These are phyloP conservation scores for Pythium aphanidermatum DNA, from an alignment of 352 stramenopile species.

Conservation along the genomic window DNA sequence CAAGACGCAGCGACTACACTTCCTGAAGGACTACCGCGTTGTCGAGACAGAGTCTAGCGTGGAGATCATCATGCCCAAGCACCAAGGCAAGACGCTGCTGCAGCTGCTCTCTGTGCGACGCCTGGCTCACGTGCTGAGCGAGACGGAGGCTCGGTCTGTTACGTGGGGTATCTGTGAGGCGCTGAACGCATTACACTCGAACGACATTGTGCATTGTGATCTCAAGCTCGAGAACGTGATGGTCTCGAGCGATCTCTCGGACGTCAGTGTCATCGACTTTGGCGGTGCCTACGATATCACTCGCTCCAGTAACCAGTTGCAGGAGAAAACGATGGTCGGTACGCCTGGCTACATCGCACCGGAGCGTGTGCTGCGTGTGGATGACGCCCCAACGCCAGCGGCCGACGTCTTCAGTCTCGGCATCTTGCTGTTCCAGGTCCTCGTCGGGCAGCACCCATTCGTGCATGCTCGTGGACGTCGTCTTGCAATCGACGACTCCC, in stretches of 20 bases:
- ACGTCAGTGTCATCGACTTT: constrained; percentile 56
- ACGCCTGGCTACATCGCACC: constrained; percentile 62
- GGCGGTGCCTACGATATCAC: constrained; percentile 36
- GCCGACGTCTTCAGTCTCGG: constrained; percentile 56
- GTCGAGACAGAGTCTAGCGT: constrained; percentile 40
- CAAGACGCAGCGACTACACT: constrained; percentile 11
- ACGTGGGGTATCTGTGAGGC: constrained; percentile 42
- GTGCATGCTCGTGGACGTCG: constrained; percentile 16
- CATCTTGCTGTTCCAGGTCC: constrained; percentile 54
- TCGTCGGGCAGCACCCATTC: constrained; percentile 55
- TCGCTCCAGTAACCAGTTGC: constrained; percentile 1
- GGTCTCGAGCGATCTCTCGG: constrained; percentile 22
- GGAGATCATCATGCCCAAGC: constrained; percentile 48
- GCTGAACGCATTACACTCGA: constrained; percentile 89
- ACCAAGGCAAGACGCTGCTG: constrained; percentile 38
- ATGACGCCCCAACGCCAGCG: constrained; percentile 30
- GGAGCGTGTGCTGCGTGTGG: constrained; percentile 33
- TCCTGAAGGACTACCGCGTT: constrained; percentile 40
- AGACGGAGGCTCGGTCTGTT: constrained; percentile 42
- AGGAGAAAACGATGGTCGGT: constrained; percentile 30
- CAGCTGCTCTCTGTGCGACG: constrained; percentile 25
- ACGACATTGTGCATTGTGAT: constrained; percentile 95
- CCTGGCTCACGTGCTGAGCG: constrained; percentile 14
- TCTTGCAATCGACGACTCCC: constrained; percentile 37
- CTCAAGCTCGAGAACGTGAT: constrained; percentile 98